Evolutionary conservation across 352 stramenopile species (phyloP).

Genomic region (Phytophthora meadii): DNA sequence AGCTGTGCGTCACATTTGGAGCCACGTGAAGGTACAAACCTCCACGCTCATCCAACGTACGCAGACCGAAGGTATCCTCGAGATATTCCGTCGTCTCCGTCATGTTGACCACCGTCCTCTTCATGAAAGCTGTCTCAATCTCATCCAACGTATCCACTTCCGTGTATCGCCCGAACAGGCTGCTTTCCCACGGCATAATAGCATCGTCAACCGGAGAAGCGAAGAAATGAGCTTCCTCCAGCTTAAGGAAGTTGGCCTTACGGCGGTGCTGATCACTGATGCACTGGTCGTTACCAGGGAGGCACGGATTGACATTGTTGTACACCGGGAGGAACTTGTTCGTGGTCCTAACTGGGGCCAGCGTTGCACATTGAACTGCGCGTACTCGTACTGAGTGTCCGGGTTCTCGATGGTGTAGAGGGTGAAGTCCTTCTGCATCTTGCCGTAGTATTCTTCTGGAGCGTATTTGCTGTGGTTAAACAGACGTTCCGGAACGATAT

Average conservation of each 20-base stretch:
- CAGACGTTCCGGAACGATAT: constrained; percentile 7
- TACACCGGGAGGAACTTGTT: constrained; percentile 2
- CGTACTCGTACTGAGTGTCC: constrained; percentile 3
- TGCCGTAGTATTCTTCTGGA: constrained; percentile 4
- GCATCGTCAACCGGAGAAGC: constrained; percentile 5
- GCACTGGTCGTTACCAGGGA: not conserved
- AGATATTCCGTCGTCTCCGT: constrained; percentile 17
- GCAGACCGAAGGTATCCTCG: constrained; percentile 19
- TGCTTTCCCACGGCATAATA: constrained; percentile 10
- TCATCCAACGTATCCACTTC: constrained; percentile 16
- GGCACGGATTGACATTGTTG: constrained; percentile 10
- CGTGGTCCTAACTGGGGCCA: constrained; percentile 5
- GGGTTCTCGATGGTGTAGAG: constrained; percentile 8
- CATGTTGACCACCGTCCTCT: constrained; percentile 19
- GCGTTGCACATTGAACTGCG: constrained; percentile 8
- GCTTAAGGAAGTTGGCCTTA: constrained; percentile 13
- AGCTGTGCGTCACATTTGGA: constrained; percentile 21
- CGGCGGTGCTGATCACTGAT: constrained; percentile 3
- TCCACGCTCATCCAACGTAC: constrained; percentile 18
- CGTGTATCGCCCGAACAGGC: constrained; percentile 10
- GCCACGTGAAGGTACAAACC: constrained; percentile 15
- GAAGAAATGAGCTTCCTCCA: constrained; percentile 17
- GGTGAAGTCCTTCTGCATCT: constrained; percentile 12
- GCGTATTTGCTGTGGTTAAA: constrained; percentile 13
- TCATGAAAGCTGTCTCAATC: constrained; percentile 23